A percentile compares a stretch with the other conserved stretches of the same genome.
Conservation (phyloP, 208 protist genomes). For the Crithidia sp. region DNA sequence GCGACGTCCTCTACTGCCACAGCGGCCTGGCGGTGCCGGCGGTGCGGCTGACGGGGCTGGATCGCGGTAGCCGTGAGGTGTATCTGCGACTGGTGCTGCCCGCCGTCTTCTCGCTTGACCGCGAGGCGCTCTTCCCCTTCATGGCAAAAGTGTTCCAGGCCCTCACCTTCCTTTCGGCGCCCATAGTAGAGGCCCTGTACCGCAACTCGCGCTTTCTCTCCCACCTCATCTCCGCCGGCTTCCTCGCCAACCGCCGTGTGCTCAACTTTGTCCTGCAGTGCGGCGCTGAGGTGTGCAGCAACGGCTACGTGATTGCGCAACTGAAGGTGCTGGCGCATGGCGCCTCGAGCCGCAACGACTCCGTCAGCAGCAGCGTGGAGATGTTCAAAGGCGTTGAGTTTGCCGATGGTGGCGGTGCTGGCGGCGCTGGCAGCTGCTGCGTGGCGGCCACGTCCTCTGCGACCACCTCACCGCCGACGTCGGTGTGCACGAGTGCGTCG, state of each 20-base stretch:
- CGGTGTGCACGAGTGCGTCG: not conserved
- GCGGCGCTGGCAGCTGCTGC: not conserved
- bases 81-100: conserved; percentile 41
- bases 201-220: conserved; percentile 64
- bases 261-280: conserved; percentile 27
- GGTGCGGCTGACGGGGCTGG: conserved; percentile 11
- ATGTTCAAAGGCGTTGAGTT: conserved; percentile 22
- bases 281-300: conserved; percentile 45
- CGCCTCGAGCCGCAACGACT: not conserved
- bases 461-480: not conserved
- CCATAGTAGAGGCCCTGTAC: conserved; percentile 36
- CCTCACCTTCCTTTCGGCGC: conserved; percentile 19
- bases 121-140: conserved; percentile 46
- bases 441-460: not conserved
- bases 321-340: conserved; percentile 30
- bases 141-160: conserved; percentile 37
- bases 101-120: conserved; percentile 49
- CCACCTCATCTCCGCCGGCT: conserved; percentile 28
- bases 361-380: conserved; percentile 17
- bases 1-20: conserved; percentile 23
- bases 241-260: conserved; percentile 11
- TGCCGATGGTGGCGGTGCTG: not conserved
- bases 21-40: conserved; percentile 4
- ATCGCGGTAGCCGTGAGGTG: conserved; percentile 15
- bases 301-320: conserved; percentile 51